Base-by-base conservation (phyloP, 2,329 filamentous ascomycete genomes). In the Fusarium domesticum region DNA sequence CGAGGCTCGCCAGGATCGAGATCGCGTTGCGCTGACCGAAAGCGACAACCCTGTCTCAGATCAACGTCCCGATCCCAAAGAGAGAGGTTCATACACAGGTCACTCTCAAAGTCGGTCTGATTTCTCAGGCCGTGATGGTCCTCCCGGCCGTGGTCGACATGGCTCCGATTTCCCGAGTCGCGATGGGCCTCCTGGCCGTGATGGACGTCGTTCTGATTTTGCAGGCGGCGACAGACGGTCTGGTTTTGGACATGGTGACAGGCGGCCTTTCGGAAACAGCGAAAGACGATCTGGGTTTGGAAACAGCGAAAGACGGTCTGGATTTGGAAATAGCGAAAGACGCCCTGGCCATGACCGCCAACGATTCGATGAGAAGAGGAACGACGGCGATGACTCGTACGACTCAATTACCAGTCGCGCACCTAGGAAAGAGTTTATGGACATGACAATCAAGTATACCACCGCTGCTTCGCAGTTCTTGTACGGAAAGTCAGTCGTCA, bases 401-500 rank as follows among this genome's bases (percentile, higher is more conserved):
- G 20, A 23, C 8, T 45, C 38, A 28, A 33, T 28, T 34, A 37
- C 33, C 16, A 51, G 20, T 31, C 54, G 56, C 18, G 57, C 52
- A 31, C 56, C 53, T 20, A 63, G 53, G 37, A 62, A 59, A 20
- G 59, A 54, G 23, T 62, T 67, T 62, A 67, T 67, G 62, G 55
- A 64, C 8, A 63, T 69, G 59, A 67, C 60, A 1, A 51, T 70
- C 47, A 65, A 68, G 37, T 81, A 92, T 62, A 89, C 88, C 0
- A 95, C 89, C 1, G 86, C 92, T 0, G 88, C 89, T 5, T 96
- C 91, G 0, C 86, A 96, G 50, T 97, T 96, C 57, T 73, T 98
- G 2, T 97, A 95, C 62, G 93, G 93, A 6, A 80, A 79, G 35
- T 87, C 86, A 2, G 83, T 88, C 2, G 89, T 97, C 17, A 77